Evolutionary conservation across 257 asterid species (phyloP).

Genomic region (Rhazya stricta): DNA sequence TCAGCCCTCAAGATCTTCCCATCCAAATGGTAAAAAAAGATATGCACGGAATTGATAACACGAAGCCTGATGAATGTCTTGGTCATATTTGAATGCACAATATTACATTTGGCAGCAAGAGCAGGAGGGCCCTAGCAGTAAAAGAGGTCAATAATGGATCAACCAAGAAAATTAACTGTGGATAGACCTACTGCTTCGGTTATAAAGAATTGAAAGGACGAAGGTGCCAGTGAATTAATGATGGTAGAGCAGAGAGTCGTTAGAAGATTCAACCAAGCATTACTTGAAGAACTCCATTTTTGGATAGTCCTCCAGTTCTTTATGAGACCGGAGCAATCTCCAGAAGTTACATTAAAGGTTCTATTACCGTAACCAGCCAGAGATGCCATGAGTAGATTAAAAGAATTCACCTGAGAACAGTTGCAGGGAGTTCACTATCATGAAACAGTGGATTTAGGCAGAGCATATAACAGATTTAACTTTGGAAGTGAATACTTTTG

Average conservation of each 20-base stretch:
- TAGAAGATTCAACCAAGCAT: neutral
- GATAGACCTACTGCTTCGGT: neutral
- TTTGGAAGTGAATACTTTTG: conserved; percentile 20
- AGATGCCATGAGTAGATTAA: conserved; percentile 15
- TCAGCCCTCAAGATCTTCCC: neutral
- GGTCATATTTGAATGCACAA: neutral
- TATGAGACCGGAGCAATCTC: conserved; percentile 11
- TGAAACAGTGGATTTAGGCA: conserved; percentile 22
- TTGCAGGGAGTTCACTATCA: conserved; percentile 17
- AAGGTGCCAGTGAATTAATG: too few species aligned
- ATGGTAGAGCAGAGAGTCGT: neutral
- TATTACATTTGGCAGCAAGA: neutral
- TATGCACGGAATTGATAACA: neutral
- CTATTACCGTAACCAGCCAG: conserved; percentile 26
- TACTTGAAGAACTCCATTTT: neutral
- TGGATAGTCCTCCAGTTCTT: neutral
- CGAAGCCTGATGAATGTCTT: too few species aligned
- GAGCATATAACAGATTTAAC: conserved; percentile 16
- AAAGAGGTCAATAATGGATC: neutral
- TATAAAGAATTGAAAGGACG: neutral
- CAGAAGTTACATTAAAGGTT: conserved; percentile 31
- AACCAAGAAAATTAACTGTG: neutral
- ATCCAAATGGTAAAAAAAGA: neutral
- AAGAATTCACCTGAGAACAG: conserved; percentile 13
- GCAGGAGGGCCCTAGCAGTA: neutral